phyloP scores from a whole-genome alignment of 495 filamentous ascomycete genomes.

The Rhizodiscina lignyota region DNA sequence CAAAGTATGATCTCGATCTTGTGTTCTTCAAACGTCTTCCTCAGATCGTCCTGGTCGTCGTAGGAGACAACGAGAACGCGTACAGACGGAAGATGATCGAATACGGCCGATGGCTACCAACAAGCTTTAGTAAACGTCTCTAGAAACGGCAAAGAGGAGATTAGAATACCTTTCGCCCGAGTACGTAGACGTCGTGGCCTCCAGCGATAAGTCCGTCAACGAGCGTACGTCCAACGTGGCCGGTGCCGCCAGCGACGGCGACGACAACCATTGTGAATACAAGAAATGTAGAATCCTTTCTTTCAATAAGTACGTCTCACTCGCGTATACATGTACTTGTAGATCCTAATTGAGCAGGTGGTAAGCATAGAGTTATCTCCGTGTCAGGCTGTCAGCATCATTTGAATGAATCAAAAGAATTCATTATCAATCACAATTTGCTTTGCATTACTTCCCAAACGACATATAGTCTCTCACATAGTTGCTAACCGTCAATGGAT shows the following conservation, averaged over 20 bases:
- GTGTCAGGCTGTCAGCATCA: too few species aligned
- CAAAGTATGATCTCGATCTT: background rate
- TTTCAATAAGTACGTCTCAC: too few species aligned
- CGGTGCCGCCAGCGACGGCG: background rate
- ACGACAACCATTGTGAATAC: too few species aligned
- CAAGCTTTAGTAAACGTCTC: background rate
- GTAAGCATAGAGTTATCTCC: too few species aligned
- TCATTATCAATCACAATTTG: too few species aligned
- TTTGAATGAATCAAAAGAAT: too few species aligned
- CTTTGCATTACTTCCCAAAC: too few species aligned
- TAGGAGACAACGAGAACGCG: background rate
- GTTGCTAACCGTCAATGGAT: too few species aligned
- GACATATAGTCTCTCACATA: too few species aligned
- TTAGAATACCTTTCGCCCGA: background rate
- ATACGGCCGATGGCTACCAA: background rate
- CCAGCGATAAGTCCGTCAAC: background rate
- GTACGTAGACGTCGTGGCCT: background rate
- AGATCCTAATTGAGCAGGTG: too few species aligned
- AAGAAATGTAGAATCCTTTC: too few species aligned
- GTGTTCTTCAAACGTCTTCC: background rate
- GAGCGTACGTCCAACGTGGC: background rate
- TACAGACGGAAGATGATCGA: background rate
- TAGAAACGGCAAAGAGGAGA: background rate
- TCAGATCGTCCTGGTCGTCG: background rate
- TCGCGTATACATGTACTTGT: too few species aligned